Evolutionary conservation across 2,329 filamentous ascomycete species (phyloP).

Genomic region (Neocatenulostroma microsporum): DNA sequence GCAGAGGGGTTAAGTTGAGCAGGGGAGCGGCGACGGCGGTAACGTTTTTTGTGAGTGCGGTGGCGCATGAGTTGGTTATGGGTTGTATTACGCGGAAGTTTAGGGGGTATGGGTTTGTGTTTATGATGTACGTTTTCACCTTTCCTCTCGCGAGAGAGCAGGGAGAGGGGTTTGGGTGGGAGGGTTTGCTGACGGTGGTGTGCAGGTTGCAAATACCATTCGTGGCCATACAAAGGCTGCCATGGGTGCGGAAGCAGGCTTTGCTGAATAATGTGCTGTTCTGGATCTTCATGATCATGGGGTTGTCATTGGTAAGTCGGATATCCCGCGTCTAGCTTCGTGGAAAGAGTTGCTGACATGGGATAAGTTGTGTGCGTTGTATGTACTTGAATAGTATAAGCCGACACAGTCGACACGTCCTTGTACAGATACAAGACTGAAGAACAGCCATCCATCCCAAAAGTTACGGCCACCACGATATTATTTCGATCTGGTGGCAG

Average conservation of each 20-base stretch:
- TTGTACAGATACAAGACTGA: no score
- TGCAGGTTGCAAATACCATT: slow-evolving; percentile 91
- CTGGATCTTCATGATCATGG: slow-evolving; percentile 31
- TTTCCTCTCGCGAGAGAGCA: no score
- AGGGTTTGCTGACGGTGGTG: no score
- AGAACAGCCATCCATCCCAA: no score
- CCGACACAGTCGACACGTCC: no score
- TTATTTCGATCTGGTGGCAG: no score
- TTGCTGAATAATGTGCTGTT: slow-evolving; percentile 56
- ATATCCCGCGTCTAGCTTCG: not conserved
- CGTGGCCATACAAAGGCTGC: slow-evolving; percentile 78
- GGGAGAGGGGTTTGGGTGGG: no score
- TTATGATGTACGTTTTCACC: no score
- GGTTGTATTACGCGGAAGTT: slow-evolving; percentile 97
- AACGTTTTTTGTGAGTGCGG: slow-evolving; percentile 81
- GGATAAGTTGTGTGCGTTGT: slow-evolving; percentile 51
- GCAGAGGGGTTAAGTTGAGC: slow-evolving; percentile 62
- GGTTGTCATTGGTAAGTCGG: slow-evolving; percentile 26
- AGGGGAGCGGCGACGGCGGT: slow-evolving; percentile 71
- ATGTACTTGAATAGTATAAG: slow-evolving; percentile 46
- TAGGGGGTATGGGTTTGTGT: slow-evolving; percentile 83
- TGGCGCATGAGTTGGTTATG: slow-evolving; percentile 94
- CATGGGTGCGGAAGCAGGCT: slow-evolving; percentile 63
- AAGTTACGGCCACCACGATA: no score
- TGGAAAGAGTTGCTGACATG: slow-evolving; percentile 12